Evolutionary conservation across 2,329 filamentous ascomycete genomes (phyloP).

Genomic region (Penicillium sp.): DNA sequence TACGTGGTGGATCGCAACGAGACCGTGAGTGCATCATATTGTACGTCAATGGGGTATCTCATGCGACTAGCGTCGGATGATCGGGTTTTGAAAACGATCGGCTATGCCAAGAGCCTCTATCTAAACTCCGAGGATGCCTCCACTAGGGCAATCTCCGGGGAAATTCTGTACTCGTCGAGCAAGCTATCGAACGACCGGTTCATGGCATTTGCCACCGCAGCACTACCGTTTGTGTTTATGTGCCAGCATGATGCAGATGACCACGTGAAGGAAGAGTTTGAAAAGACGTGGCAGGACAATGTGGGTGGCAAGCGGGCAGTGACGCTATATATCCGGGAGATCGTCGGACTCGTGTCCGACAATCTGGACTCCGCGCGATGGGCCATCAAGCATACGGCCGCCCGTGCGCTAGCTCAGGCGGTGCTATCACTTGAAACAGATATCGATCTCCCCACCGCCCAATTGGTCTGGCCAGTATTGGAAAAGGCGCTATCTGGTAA

Average conservation of each 20-base stretch:
- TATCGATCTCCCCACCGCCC: conserved; percentile 56
- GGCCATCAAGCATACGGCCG: conserved; percentile 84
- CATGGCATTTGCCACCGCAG: conserved; percentile 64
- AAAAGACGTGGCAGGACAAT: conserved; percentile 83
- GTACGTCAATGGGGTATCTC: conserved; percentile 79
- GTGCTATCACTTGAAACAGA: conserved; percentile 59
- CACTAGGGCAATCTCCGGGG: conserved; percentile 69
- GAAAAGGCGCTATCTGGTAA: conserved; percentile 80
- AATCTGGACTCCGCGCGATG: conserved; percentile 78
- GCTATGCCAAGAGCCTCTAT: conserved; percentile 65
- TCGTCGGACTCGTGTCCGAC: conserved; percentile 61
- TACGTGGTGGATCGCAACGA: conserved; percentile 87
- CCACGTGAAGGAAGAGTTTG: conserved; percentile 72
- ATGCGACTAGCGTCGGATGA: conserved; percentile 61
- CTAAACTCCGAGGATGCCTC: conserved; percentile 74
- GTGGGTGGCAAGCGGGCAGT: conserved; percentile 80
- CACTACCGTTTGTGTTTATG: conserved; percentile 84
- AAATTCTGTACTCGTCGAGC: conserved; percentile 75
- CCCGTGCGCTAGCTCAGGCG: conserved; percentile 71
- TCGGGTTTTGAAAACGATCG: conserved; percentile 52
- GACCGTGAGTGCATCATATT: conserved; percentile 85
- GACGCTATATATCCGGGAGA: conserved; percentile 77
- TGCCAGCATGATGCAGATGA: conserved; percentile 80
- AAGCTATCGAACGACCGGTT: conserved; percentile 89
- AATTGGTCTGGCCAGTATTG: conserved; percentile 72